Base-by-base conservation (phyloP, 192 early-diverging fungal species). In the Rhizophlyctis rosea region DNA sequence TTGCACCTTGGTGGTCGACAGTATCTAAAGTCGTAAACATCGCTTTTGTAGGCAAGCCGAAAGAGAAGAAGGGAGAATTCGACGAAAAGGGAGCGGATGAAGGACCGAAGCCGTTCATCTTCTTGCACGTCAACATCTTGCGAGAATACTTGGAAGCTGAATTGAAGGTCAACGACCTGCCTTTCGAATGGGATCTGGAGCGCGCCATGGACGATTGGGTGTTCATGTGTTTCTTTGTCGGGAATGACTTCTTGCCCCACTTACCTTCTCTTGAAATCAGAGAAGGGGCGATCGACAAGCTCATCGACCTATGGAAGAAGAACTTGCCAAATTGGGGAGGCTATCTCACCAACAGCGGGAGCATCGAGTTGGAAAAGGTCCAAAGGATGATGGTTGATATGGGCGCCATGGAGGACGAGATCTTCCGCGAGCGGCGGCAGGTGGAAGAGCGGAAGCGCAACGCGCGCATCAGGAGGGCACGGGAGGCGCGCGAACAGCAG, bases 181-280 rank as follows among this genome's bases (percentile, higher is more conserved):
- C 63, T 3, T 77, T 78, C 62, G 47, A 29, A 7, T 92, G 90
- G 75, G 84, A 94, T 64, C 76, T 95, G 18, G 97, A 99, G 70
- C 86, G 93, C 25, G 88, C 95, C 23, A 90, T 98, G 50, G 97
- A 99, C 71, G 97, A 99, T 65, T 99, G 92, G 70, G 86, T 98
- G 1, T 80, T 99, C 27, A 79, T 98, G 65, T 88, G 85, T 51
- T 87, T 98, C 75, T 94, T 98, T 74, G 88, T 98, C 28, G 96
- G 96, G 53, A 98, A 98, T 73, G 96, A 98, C 75, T 99, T 97
- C 73, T 68, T 99, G 61, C 96, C 96, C 47, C 91, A 91, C 72
- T 69, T 98, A 35, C 94, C 94, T 34, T 90, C 89, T 59, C 78
- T 98, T 33, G 91, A 96, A 57, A 99, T 99, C 65, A 88, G 88